Conservation (phyloP, 352 stramenopile species). For the Hyaloperonospora brassicae region DNA sequence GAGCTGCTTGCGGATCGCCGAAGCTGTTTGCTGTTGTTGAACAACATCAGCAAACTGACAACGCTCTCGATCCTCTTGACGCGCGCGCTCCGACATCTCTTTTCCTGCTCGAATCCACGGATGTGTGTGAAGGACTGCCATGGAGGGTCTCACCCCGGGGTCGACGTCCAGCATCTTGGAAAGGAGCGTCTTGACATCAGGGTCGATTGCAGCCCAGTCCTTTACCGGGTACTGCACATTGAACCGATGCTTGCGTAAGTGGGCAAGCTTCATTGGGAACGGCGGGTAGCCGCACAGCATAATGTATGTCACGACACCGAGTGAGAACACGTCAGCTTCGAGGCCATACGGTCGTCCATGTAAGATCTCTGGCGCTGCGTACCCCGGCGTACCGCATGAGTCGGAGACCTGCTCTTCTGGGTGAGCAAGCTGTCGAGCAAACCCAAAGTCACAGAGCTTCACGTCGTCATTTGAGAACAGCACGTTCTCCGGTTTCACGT, state of each 20-base stretch:
- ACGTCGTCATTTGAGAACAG: slow-evolving; percentile 63
- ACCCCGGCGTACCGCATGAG: slow-evolving; percentile 78
- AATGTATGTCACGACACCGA: slow-evolving; percentile 87
- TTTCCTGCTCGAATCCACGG: slow-evolving; percentile 58
- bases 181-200: slow-evolving; percentile 68
- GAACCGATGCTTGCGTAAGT: slow-evolving; percentile 75
- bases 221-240: slow-evolving; percentile 78
- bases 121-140: slow-evolving; percentile 45
- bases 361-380: slow-evolving; percentile 77
- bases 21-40: slow-evolving; percentile 53
- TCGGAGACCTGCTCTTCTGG: slow-evolving; percentile 59
- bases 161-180: slow-evolving; percentile 69
- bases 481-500: slow-evolving; percentile 85
- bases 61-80: slow-evolving; percentile 38
- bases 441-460: slow-evolving; percentile 84
- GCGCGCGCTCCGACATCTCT: slow-evolving; percentile 36
- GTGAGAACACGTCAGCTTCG: slow-evolving; percentile 82
- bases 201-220: slow-evolving; percentile 57
- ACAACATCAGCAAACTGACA: slow-evolving; percentile 42
- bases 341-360: slow-evolving; percentile 75
- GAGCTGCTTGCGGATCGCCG: slow-evolving; percentile 61
- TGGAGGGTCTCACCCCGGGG: slow-evolving; percentile 51
- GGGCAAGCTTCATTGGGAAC: slow-evolving; percentile 83
- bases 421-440: slow-evolving; percentile 62
- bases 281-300: slow-evolving; percentile 82